Conservation (phyloP, 306 rosid species). For the Coriaria nepalensis region DNA sequence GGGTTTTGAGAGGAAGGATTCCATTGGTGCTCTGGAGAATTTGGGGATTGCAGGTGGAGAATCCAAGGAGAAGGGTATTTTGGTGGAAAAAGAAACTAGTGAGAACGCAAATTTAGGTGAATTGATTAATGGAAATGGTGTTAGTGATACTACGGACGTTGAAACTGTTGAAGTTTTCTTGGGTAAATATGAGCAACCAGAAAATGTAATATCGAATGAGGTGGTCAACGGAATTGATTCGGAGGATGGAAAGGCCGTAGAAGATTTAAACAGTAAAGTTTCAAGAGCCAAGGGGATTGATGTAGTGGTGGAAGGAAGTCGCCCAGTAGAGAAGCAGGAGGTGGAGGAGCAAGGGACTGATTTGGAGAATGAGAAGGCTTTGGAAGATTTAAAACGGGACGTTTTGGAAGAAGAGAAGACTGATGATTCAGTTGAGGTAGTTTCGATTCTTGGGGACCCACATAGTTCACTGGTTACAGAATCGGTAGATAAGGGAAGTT, state of each 20-base stretch:
- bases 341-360: constrained; percentile 17
- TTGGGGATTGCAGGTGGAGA: constrained; percentile 12
- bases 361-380: neutral
- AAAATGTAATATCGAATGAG: constrained; percentile 12
- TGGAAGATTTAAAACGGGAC: constrained; percentile 3
- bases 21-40: constrained; percentile 11
- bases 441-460: constrained; percentile 5
- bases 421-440: constrained; percentile 8
- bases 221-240: constrained; percentile 9
- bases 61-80: constrained; percentile 11
- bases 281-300: neutral
- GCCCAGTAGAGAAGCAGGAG: constrained; percentile 9
- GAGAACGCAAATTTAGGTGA: constrained; percentile 11
- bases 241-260: constrained; percentile 15
- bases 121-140: constrained; percentile 24
- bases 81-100: constrained; percentile 1
- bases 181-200: constrained; percentile 9
- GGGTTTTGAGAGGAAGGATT: neutral
- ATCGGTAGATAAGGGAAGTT: constrained; percentile 7
- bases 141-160: constrained; percentile 15
- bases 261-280: neutral
- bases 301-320: neutral
- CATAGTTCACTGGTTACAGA: constrained; percentile 17
- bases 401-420: constrained; percentile 10
- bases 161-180: constrained; percentile 17